phyloP scores from a whole-genome alignment of 495 filamentous ascomycete genomes.

The Aeminium ludgeri region DNA sequence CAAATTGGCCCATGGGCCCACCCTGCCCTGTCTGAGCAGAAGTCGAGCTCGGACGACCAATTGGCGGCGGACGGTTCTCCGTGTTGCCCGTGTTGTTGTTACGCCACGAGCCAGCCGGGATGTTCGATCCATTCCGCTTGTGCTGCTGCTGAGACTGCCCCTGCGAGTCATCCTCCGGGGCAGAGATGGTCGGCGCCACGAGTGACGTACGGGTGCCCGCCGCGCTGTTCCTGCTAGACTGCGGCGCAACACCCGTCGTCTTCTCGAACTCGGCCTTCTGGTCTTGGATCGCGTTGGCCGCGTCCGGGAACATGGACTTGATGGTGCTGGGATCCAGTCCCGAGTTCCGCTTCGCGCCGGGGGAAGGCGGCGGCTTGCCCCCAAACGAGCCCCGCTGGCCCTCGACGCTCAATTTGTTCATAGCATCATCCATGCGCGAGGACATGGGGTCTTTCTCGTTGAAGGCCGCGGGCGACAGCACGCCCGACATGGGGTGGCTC shows the following conservation, averaged over 20 bases:
- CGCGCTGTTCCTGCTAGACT: constrained; percentile 85
- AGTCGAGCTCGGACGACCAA: constrained; percentile 72
- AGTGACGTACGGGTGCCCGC: constrained; percentile 57
- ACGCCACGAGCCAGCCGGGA: constrained; percentile 52
- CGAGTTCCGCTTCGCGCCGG: constrained; percentile 73
- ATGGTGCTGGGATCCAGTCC: constrained; percentile 85
- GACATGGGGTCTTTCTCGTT: constrained; percentile 97
- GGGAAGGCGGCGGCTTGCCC: constrained; percentile 52
- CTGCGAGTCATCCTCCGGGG: constrained; percentile 29
- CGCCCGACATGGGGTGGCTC: constrained; percentile 90
- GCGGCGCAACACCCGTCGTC: constrained; percentile 74
- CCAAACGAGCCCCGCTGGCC: constrained; percentile 65
- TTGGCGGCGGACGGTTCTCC: constrained; percentile 37
- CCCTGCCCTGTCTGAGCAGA: constrained; percentile 56
- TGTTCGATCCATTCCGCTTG: constrained; percentile 14
- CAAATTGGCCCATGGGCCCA: constrained; percentile 82
- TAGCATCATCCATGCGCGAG: constrained; percentile 89
- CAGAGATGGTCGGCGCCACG: constrained; percentile 61
- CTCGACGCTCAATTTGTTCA: constrained; percentile 81
- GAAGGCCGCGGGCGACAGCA: constrained; percentile 89
- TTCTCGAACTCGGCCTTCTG: constrained; percentile 96
- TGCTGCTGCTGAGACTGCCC: too few species aligned
- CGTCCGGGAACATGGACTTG: constrained; percentile 97
- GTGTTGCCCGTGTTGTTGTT: not conserved
- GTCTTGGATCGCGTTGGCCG: constrained; percentile 88